Base-by-base conservation (phyloP, 345 rosid species). In the Psidium friedrichsthalianum region DNA sequence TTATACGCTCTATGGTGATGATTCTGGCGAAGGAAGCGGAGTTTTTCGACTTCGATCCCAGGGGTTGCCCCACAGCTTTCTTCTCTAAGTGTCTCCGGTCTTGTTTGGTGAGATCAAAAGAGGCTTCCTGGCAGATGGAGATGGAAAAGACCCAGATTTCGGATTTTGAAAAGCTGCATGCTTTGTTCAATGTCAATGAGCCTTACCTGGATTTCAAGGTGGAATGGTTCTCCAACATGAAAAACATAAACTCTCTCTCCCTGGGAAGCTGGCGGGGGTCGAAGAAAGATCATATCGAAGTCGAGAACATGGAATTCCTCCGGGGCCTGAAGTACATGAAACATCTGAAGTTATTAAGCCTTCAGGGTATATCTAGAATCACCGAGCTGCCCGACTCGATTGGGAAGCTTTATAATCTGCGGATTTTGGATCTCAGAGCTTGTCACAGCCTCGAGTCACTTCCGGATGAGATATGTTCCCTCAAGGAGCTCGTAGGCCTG, bases 351-450 rank as follows among this genome's bases (percentile, higher is more conserved):
- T 87, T 86, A 29, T 86, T 92, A 27, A 87, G 91, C 59, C 87
- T 92, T 42, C 91, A 90, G 83, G 94, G 93, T 29, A 83, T 92
- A 9, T 92, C 91, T 8, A 84, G 91, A 80, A 91, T 92, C 20
- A 52, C 47, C 6, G 83, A 6, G 86, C 88, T 90, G 40, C 91
- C 92, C 1, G 20, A 29, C 54, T 84, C 80, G 7, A 61, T 89
- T 18, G 51, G 58, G 44, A 51, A 83, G 22, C 90, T 90, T 14
- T 10, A 27, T n/a, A 76, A 42, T 76, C 85, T 92, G 83, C 84
- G 57, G 83, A 89, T 90, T 49, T 87, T 92, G 24, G 90, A 92
- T 84, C 88, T 89, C 36, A 89, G 85, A 74, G 87, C 88, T 54
- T 90, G 92, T 56, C 88, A 90, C 88, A 86, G 87, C 87, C 76